Base-by-base conservation (phyloP, 192 early-diverging fungal species). In the Coemansia sp. region DNA sequence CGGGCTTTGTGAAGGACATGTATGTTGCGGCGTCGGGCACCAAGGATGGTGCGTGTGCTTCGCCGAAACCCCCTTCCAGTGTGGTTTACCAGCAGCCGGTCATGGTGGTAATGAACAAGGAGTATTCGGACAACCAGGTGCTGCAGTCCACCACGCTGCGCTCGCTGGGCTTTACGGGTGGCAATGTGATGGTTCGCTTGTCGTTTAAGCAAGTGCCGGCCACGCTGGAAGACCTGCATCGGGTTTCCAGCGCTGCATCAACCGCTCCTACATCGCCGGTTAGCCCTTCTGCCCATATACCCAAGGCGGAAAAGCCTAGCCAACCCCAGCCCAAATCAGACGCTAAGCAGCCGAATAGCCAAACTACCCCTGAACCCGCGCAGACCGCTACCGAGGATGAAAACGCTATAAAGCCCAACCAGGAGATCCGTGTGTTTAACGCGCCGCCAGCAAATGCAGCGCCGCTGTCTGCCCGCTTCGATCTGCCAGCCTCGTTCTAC, bases 401-500 rank as follows among this genome's bases (percentile, higher is more conserved):
- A 34, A 34, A 34, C 10, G 6, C 32, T 34, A 6, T 34, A 34
- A 34, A 34, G 32, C 32, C 32, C 0, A 9, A 10, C 36, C 39
- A n/a, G 49, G 15, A 67, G 32, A 39, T 79, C 9, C 62, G 56
- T 17, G 76, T 89, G 3, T 88, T 79, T 60, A 61, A 62, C 11
- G 77, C 83, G 0, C 85, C 83, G 38, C 38, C 81, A 2, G 61
- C 72, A 7, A 60, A 61, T 11, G 23, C 70, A 0, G 51, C 56
- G 0, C 49, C 72, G 3, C 54, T 69, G 9, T 60, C 69, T 5
- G 66, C 69, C 20, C 73, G 64, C 8, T 37, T 91, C 51, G 86
- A 89, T 16, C 71, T 94, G 11, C 93, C 94, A 1, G 91, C 91
- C 23, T 87, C 90, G 17, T 96, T 94, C 66, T 98, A 92, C 78